Evolutionary conservation across 2,329 filamentous ascomycete genomes (phyloP).

Genomic region (Botrytis deweyae): DNA sequence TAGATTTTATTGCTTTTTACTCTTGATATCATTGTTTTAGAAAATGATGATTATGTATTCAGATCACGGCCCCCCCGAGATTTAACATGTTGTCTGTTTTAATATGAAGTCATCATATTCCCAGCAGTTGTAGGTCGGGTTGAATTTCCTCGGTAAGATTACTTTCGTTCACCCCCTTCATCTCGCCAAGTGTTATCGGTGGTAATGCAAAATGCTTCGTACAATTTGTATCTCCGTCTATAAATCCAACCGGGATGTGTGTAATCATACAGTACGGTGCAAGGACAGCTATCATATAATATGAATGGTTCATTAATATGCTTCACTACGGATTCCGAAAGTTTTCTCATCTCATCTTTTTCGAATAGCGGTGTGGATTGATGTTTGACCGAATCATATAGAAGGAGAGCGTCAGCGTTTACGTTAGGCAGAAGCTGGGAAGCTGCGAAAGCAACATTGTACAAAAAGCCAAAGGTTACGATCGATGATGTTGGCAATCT

Average conservation of each 20-base stretch:
- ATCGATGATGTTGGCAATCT: conserved; percentile 12
- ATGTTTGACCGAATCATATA: conserved; percentile 12
- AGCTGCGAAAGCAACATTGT: conserved; percentile 19
- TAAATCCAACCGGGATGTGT: not conserved
- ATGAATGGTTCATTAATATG: not conserved
- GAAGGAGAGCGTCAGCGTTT: conserved; percentile 15
- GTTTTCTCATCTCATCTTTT: conserved; percentile 13
- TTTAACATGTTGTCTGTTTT: not conserved
- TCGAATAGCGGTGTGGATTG: conserved; percentile 19
- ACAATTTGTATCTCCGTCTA: not conserved
- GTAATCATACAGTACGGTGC: conserved; percentile 2
- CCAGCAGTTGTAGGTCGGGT: not conserved
- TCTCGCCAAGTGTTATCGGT: conserved; percentile 10
- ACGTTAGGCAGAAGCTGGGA: conserved; percentile 20
- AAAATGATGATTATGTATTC: conserved; percentile 5
- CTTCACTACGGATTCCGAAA: conserved; percentile 1
- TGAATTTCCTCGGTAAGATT: not conserved
- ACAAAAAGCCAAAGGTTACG: conserved; percentile 12
- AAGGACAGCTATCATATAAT: conserved; percentile 7
- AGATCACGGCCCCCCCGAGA: not conserved
- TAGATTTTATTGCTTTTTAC: conserved; percentile 11
- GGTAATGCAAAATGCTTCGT: not conserved
- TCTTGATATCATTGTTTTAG: not conserved
- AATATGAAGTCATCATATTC: conserved; percentile 8
- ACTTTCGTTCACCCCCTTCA: conserved; percentile 6